Conservation (phyloP, 345 rosid genomes). For the Garcia nutans region DNA sequence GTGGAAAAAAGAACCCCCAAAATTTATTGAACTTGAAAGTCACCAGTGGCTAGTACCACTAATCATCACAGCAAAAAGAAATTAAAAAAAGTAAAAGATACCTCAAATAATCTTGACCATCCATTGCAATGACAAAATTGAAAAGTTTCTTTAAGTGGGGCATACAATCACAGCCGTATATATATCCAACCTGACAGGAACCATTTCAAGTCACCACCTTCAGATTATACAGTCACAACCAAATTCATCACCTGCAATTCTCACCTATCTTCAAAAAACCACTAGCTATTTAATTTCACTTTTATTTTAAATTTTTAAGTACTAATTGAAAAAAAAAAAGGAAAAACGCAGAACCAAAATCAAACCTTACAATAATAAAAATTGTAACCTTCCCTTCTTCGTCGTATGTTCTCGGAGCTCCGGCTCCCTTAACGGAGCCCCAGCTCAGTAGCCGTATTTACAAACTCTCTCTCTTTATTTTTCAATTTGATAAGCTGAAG, state of each 20-base stretch:
- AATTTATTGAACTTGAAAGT: too few species aligned
- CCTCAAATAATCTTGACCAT: conserved; percentile 12
- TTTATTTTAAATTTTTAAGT: neutral
- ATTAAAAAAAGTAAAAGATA: neutral
- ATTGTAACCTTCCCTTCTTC: conserved; percentile 14
- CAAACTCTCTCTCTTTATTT: neutral
- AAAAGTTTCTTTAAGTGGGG: neutral
- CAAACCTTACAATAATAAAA: too few species aligned
- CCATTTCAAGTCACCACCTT: neutral
- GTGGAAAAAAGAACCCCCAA: too few species aligned
- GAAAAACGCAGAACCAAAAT: neutral
- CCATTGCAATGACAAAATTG: neutral
- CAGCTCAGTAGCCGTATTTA: conserved; percentile 18
- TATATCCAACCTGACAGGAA: conserved; percentile 6
- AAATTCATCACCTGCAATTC: conserved; percentile 7
- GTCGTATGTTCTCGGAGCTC: conserved; percentile 58
- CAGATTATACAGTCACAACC: neutral
- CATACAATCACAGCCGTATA: neutral
- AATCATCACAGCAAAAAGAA: too few species aligned
- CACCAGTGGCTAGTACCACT: too few species aligned
- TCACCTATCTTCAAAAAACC: neutral
- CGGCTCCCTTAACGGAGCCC: conserved; percentile 58
- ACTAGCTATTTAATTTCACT: neutral
- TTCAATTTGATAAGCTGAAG: conserved; percentile 5
- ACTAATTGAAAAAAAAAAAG: neutral